Evolutionary conservation across 2,329 filamentous ascomycete species (phyloP).

Genomic region (Colletotrichum musicola): DNA sequence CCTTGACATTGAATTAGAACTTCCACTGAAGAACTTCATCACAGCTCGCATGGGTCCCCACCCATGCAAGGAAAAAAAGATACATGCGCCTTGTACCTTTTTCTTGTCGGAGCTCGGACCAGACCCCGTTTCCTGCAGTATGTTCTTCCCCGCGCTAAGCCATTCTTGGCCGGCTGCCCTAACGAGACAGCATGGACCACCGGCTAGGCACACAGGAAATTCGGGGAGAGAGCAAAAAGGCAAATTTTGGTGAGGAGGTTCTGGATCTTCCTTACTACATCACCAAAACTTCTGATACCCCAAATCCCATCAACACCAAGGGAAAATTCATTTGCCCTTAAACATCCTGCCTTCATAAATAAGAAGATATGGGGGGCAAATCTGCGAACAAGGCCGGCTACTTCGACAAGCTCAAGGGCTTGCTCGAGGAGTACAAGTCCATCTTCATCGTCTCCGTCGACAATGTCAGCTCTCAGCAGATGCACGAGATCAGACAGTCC

Average conservation of each 20-base stretch:
- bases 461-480: slow-evolving; percentile 99
- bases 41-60: slow-evolving; percentile 10
- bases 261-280: slow-evolving; percentile 15
- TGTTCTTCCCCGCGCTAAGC: slow-evolving; percentile 30
- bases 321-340: slow-evolving; percentile 77
- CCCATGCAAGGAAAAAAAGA: slow-evolving; percentile 46
- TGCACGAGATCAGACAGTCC: slow-evolving; percentile 98
- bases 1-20: slow-evolving; percentile 18
- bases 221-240: slow-evolving; percentile 33
- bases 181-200: slow-evolving; percentile 42
- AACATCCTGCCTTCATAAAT: slow-evolving; percentile 93
- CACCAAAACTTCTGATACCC: slow-evolving; percentile 38
- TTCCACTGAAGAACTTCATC: slow-evolving; percentile 29
- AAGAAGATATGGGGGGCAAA: slow-evolving; percentile 99
- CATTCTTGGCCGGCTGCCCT: slow-evolving; percentile 50
- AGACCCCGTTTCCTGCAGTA: background rate
- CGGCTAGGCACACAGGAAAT: slow-evolving; percentile 22
- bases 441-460: slow-evolving; percentile 98
- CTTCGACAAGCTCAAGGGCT: slow-evolving; percentile 99
- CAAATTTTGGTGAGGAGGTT: slow-evolving; percentile 4
- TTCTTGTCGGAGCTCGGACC: slow-evolving; percentile 26
- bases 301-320: slow-evolving; percentile 40
- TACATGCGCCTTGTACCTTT: slow-evolving; percentile 51
- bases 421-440: slow-evolving; percentile 96
- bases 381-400: slow-evolving; percentile 92